phyloP scores from a whole-genome alignment of 1,284 basidiomycete genomes.

The Amylostereum areolatum region DNA sequence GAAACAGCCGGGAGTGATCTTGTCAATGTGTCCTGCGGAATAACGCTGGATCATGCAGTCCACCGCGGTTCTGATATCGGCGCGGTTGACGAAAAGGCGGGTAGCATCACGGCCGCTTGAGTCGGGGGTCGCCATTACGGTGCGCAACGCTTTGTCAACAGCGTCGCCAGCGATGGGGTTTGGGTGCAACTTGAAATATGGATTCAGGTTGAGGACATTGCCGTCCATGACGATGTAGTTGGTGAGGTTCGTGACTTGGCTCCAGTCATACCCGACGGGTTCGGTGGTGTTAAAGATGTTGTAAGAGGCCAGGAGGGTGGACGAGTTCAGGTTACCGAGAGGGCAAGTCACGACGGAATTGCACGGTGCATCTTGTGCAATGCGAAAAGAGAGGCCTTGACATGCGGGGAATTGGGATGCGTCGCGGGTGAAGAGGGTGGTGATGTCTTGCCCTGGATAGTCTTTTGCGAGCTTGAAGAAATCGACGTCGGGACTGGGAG shows the following conservation, averaged over 20 bases:
- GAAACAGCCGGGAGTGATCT: constrained; percentile 94
- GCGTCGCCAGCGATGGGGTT: constrained; percentile 64
- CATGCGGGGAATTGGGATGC: constrained; percentile 64
- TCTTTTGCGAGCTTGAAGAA: constrained; percentile 54
- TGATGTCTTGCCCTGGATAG: constrained; percentile 83
- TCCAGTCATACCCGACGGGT: constrained; percentile 85
- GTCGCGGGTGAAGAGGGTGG: constrained; percentile 72
- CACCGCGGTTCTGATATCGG: constrained; percentile 62
- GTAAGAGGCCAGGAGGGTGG: constrained; percentile 55
- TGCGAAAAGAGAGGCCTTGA: constrained; percentile 50
- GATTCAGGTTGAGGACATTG: constrained; percentile 86
- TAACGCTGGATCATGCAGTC: constrained; percentile 83
- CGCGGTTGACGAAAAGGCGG: constrained; percentile 70
- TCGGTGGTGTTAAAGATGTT: constrained; percentile 59
- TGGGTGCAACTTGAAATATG: constrained; percentile 79
- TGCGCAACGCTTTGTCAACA: constrained; percentile 83
- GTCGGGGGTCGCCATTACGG: constrained; percentile 49
- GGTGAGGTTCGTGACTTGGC: constrained; percentile 61
- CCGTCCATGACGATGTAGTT: constrained; percentile 91
- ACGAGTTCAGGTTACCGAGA: constrained; percentile 48
- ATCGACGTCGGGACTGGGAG: constrained; percentile 42
- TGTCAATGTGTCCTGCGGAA: constrained; percentile 93
- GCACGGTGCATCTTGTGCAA: constrained; percentile 77
- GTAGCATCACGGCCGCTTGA: constrained; percentile 85
- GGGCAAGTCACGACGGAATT: constrained; percentile 50